phyloP scores from a whole-genome alignment of 345 rosid species.

The Microthlaspi erraticum region DNA sequence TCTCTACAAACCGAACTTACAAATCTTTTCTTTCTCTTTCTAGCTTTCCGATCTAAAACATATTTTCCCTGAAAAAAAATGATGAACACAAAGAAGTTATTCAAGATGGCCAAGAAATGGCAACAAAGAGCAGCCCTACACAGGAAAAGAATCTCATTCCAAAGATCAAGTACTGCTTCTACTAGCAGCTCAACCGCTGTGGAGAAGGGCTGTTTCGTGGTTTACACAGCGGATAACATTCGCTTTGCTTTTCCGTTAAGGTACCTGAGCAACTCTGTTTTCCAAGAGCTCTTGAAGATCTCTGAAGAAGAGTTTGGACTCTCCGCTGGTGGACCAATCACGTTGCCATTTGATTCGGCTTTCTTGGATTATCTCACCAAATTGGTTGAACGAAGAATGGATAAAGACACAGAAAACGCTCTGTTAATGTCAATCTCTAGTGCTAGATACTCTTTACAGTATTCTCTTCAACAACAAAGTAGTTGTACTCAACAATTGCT shows the following conservation, averaged over 20 bases:
- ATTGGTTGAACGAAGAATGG: background rate
- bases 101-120: slow-evolving; percentile 42
- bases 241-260: slow-evolving; percentile 28
- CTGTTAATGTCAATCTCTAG: slow-evolving; percentile 25
- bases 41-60: background rate
- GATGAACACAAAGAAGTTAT: slow-evolving; percentile 29
- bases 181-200: background rate
- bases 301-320: slow-evolving; percentile 51
- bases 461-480: background rate
- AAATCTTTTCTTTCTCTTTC: slow-evolving; percentile 11
- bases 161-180: background rate
- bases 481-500: too few species aligned
- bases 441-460: background rate
- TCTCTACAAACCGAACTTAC: background rate
- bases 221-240: slow-evolving; percentile 37
- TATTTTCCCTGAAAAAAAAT: background rate
- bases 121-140: slow-evolving; percentile 13
- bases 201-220: slow-evolving; percentile 43
- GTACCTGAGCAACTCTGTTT: slow-evolving; percentile 34
- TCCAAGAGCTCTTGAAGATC: slow-evolving; percentile 46
- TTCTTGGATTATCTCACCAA: slow-evolving; percentile 44
- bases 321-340: slow-evolving; percentile 37
- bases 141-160: slow-evolving; percentile 37
- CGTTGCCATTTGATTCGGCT: slow-evolving; percentile 37
- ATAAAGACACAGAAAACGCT: slow-evolving; percentile 32